Evolutionary conservation across 805 yeast species (phyloP).

Genomic region (Grigorovia humatica): DNA sequence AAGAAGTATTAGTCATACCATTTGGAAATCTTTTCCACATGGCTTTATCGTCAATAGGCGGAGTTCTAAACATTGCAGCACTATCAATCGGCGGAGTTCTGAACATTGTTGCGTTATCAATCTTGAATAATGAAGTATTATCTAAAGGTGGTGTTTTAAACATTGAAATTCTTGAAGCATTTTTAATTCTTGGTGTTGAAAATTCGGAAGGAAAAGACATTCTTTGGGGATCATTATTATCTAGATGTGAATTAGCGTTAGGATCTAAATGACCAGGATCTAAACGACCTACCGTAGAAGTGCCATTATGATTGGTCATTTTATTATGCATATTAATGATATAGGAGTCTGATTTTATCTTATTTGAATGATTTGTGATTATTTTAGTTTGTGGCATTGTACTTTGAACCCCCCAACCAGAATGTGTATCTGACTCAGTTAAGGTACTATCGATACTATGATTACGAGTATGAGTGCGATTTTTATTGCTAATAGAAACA

Average conservation of each 20-base stretch:
- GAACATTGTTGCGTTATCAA: conserved; percentile 7
- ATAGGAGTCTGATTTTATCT: not conserved
- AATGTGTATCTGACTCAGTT: conserved; percentile 19
- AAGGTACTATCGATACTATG: not conserved
- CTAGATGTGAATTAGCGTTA: too few relatives aligned
- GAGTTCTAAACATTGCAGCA: conserved; percentile 12
- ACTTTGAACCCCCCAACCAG: conserved; percentile 27
- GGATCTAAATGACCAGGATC: too few relatives aligned
- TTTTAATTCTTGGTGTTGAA: conserved; percentile 1
- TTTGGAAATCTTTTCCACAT: conserved; percentile 1
- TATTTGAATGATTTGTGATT: not conserved
- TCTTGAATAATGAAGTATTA: not conserved
- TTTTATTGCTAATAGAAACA: not conserved
- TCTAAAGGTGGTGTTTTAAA: conserved; percentile 13
- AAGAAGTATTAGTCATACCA: not conserved
- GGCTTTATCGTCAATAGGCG: conserved; percentile 6
- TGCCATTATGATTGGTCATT: not conserved
- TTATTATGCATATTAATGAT: not conserved
- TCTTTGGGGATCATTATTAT: not conserved
- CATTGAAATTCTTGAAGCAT: conserved; percentile 10
- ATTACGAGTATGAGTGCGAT: not conserved
- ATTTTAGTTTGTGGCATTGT: not conserved
- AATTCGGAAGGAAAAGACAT: not conserved
- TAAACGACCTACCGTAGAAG: not conserved
- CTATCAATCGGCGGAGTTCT: conserved; percentile 11